Evolutionary conservation across 2,329 filamentous ascomycete genomes (phyloP), one percentile per base, ranked within the genome.

Genomic region (Xylariales sp.): DNA sequence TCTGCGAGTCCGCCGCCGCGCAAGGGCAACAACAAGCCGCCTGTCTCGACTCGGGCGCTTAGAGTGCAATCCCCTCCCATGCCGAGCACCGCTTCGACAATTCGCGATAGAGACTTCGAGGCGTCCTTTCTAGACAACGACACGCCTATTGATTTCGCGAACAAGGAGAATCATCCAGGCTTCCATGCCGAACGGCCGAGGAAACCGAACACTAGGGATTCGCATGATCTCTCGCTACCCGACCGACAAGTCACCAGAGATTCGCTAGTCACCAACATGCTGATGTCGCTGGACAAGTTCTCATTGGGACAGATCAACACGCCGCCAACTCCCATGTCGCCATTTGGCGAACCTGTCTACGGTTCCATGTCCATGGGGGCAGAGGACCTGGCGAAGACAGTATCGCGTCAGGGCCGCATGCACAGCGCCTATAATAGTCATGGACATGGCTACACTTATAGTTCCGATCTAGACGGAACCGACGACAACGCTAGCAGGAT

Each of bases 251-350:
- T 87, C 48, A 88, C 86, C 29, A 82, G 91, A 52, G 88, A 95
- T 58, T 96, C 90, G 25, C 82, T 98, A 51, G 88, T 98, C 45
- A 86, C 93, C 64, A 95, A 96, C 63, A 93, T 98, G 84, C 80
- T 97, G 46, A 73, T 93, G 50, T 95, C 90, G 29, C 82, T 98
- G 49, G 91, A 95, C 64, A 86, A 91, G 62, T 81, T 91, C 58
- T 83, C 79, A 29, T 72, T 78, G 52, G 71, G 63, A 32, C 70
- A 75, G 51, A 58, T 65, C 33, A 56, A 55, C 46, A 57, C 60
- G 5, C 51, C 58, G 12, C 49, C 56, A 28, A 51, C 55, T 4
- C 46, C 56, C 20, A 51, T 56, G 36, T 68, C 44, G 20, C 44
- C 44, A 7, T 46, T 60, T 39, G 64, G 66, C 48, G 66, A 72